Evolutionary conservation across 306 rosid species (phyloP), one percentile per base, ranked within the genome.

Genomic region (Adenanthera pavonina): DNA sequence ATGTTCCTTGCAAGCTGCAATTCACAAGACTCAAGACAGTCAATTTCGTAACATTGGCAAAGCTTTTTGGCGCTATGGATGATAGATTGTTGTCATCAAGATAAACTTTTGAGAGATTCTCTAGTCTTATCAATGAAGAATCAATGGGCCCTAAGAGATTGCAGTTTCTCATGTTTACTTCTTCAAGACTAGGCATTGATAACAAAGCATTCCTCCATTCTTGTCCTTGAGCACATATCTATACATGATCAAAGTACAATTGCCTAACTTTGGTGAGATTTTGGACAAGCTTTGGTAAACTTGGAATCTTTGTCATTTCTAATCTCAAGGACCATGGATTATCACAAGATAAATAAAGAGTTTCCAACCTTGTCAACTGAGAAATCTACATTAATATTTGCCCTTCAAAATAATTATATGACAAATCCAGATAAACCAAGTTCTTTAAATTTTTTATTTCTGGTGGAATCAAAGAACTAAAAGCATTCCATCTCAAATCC

Each of bases 161-260:
- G 68, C 78, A 75, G 4, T 0, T 0, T 8, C 17, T 3, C 70
- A 84, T 44, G 69, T 78, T 80, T 69, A 84, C 6, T 3, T 68
- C 78, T 16, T 53, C 54, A 0, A 80, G 30, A 25, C 30, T 25
- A 25, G 30, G 30, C 30, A 25, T 25, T 25, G 30, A 25, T 25
- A 25, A 25, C 30, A 25, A 25, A 25, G 0, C 30, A 25, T 25
- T 25, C 30, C 30, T 25, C 30, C 30, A 25, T 25, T 86, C 59
- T 4, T 57, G 16, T 20, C 85, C 88, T 7, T 0, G 16, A 4
- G 80, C 83, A 41, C 91, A 88, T 70, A 86, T 77, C 0, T 5
- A 7, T 0, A 80, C 72, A 60, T 85, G 78, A 81, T 88, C 89
- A 0, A 90, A 69, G 80, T 34, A 8, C 3, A 88, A 51, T 30